Evolutionary conservation across 2,329 filamentous ascomycete genomes (phyloP), one percentile per base, ranked within the genome.

Genomic region (Colletotrichum noveboracense): DNA sequence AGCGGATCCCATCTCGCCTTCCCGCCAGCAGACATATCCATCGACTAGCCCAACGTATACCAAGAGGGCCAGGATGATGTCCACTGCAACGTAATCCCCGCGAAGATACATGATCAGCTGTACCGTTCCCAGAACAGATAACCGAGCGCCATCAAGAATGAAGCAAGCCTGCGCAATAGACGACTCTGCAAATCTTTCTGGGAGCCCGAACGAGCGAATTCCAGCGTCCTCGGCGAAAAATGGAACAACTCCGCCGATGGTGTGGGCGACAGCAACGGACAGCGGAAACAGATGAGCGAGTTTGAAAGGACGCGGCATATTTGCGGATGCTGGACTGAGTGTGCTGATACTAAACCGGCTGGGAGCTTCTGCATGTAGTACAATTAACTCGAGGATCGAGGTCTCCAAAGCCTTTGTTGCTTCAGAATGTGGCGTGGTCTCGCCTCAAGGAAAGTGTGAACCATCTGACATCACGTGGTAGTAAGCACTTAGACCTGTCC

Each of bases 31-130:
- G 7, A 68, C 66, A 18, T 38, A 68, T 1, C 52, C 26, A 32
- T 68, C 66, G 7, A 68, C 52, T 9, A 68, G 30, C 7, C 66
- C 30, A 26, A 68, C 4, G 5, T 43, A 68, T 13, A 68, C 52
- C 48, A 67, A n/a, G 1, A 58, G 2, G 9, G 66, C 52, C 52
- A 68, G 60, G 14, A 60, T 60, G 6, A 32, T 68, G 16, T 68
- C 52, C 14, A 68, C 66, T 6, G 52, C 66, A 14, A 2, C n/a
- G 2, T 26, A 43, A 0, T 68, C 30, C 9, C 32, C 66, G 34
- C 52, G 30, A 1, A 68, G 52, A 55, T 68, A 68, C 16, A 68
- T 38, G 30, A 68, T 24, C 13, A 68, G 48, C 52, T 68, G 66
- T 9, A 14, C 6, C 43, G 6, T 18, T 18, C 65, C 30, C 13